A percentile compares a stretch with the other conserved stretches of the same genome.
Conservation (phyloP, 129 eudicot species). For the Daucus carota region DH1_v3.0 NC_030385.2:35094001-35094500, state of each 20-base stretch:
- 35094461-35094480: background rate
- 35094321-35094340: conserved; percentile 20
- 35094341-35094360: conserved; percentile 28
- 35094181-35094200: background rate
- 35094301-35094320: conserved; percentile 17
- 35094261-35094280: conserved; percentile 12
- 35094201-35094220: background rate
- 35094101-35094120: background rate
- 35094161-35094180: background rate
- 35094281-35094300: conserved; percentile 15
- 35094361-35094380: conserved; percentile 38
- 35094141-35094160: background rate
- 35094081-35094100: background rate
- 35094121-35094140: background rate
- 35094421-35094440: background rate
- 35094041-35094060: too few relatives aligned
- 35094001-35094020: too few relatives aligned
- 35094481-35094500: background rate
- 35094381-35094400: conserved; percentile 44
- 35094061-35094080: background rate
- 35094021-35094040: too few relatives aligned
- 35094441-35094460: background rate
- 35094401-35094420: background rate
- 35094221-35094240: background rate
- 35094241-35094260: background rate